A percentile compares a stretch with the other conserved stretches of the same genome.
phyloP scores from a whole-genome alignment of 345 rosid species.

The Lenwebbia sp. region DNA sequence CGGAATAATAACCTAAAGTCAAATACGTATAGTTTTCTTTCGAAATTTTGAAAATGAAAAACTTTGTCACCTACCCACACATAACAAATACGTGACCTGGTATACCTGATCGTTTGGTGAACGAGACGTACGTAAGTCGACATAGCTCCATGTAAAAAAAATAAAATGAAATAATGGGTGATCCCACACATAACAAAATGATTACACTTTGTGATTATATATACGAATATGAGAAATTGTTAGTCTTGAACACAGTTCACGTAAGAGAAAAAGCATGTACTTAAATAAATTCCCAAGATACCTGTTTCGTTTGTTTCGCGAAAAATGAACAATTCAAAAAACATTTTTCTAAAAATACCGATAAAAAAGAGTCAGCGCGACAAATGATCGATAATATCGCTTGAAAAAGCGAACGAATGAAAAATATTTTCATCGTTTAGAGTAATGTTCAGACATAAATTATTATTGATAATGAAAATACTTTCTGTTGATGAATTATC shows the following conservation, averaged over 20 bases:
- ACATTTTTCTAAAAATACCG: neutral
- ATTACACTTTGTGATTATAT: neutral
- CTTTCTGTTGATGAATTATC: no score
- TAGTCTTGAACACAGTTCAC: neutral
- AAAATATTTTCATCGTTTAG: neutral
- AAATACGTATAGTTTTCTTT: neutral
- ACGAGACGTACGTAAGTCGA: no score
- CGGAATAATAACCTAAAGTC: neutral
- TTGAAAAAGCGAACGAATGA: rapidly evolving
- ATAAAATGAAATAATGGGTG: no score
- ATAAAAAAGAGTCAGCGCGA: no score
- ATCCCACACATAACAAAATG: no score
- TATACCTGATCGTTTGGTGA: no score
- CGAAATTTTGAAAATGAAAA: neutral
- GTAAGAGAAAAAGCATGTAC: neutral
- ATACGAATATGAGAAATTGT: neutral
- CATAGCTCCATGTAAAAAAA: no score
- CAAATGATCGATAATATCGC: neutral
- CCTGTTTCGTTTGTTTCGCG: rapidly evolving
- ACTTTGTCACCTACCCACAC: neutral
- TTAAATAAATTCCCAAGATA: neutral
- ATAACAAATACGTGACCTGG: no score
- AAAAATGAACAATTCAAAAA: neutral
- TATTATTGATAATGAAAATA: neutral
- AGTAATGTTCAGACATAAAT: rapidly evolving